Conservation (phyloP, 2,329 filamentous ascomycete species). For the Cercospora sesami region DNA sequence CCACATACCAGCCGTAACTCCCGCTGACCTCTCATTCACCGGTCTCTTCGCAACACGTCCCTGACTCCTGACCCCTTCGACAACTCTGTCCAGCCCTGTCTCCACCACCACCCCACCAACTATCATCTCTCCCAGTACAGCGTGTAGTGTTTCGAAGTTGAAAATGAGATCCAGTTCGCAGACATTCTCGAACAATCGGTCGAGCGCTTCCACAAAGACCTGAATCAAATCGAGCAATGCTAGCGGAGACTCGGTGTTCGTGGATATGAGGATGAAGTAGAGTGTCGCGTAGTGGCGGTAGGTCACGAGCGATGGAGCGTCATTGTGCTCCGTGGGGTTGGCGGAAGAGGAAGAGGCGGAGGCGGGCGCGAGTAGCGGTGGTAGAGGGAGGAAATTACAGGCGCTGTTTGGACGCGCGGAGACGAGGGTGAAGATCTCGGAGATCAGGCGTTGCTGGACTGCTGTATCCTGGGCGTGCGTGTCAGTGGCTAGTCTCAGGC, state of each 20-base stretch:
- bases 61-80: constrained; percentile 75
- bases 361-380: constrained; percentile 32
- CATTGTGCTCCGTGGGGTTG: constrained; percentile 64
- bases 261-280: constrained; percentile 97
- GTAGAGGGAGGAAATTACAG: constrained; percentile 88
- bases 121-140: constrained; percentile 88
- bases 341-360: constrained; percentile 38
- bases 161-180: constrained; percentile 98
- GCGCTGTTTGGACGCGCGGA: constrained; percentile 86
- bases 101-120: constrained; percentile 93
- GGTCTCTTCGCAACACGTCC: constrained; percentile 76
- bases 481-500: neutral
- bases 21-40: constrained; percentile 64
- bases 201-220: constrained; percentile 94
- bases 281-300: constrained; percentile 98
- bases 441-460: constrained; percentile 94
- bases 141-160: constrained; percentile 96
- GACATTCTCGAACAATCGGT: constrained; percentile 95
- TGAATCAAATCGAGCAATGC: constrained; percentile 96
- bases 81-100: constrained; percentile 83
- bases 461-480: constrained; percentile 70
- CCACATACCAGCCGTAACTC: constrained; percentile 39
- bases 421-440: constrained; percentile 95
- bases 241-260: constrained; percentile 91
- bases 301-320: constrained; percentile 90